Evolutionary conservation across 768 basidiomycete genomes (phyloP), one percentile per base, ranked within the genome.

Genomic region (Mycena venus): DNA sequence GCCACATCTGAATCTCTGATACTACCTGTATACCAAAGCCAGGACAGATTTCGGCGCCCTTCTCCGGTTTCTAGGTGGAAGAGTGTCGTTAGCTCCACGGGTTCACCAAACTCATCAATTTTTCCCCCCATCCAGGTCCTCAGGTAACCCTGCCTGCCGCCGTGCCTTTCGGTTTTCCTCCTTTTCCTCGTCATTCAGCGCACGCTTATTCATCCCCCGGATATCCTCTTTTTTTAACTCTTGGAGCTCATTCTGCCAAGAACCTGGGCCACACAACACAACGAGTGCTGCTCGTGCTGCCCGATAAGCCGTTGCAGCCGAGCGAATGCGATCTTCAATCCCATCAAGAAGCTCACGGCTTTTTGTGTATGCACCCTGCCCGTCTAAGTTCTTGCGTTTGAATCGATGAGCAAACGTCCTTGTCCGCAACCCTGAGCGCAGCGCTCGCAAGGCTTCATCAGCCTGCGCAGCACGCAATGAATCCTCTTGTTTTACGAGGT

Each of bases 401-500:
- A 75, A 78, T n/a, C 75, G 70, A 14, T 67, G 70, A 0, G 77
- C 73, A 21, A 75, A 73, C 3, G 63, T 75, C 5, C 73, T 55
- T 2, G 74, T 79, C 6, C 78, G 47, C 4, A 80, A 68, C n/a
- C 72, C 73, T 0, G 62, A 44, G 2, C 78, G 78, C 10, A 81
- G 59, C 15, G 60, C 38, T 4, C 12, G n/a, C 8, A 82, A 47
- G 6, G 77, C 77, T n/a, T 78, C 77, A 9, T 27, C 44, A 2
- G 76, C 69, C 62, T 80, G 78, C 15, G 76, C 80, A 32, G 51
- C 42, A 3, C 77, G 79, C 10, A 80, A 72, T 14, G 65, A 49
- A 23, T 77, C 72, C 62, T 82, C 78, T 31, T 77, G 74, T 15
- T 76, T 65, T 2, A 47, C 44, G 2, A 82, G 34, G 31, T 66